Percentiles rank a stretch among this genome's conserved stretches.
phyloP scores from a whole-genome alignment of 2,329 filamentous ascomycete genomes.

The Paracoccidioides lutzii region DNA sequence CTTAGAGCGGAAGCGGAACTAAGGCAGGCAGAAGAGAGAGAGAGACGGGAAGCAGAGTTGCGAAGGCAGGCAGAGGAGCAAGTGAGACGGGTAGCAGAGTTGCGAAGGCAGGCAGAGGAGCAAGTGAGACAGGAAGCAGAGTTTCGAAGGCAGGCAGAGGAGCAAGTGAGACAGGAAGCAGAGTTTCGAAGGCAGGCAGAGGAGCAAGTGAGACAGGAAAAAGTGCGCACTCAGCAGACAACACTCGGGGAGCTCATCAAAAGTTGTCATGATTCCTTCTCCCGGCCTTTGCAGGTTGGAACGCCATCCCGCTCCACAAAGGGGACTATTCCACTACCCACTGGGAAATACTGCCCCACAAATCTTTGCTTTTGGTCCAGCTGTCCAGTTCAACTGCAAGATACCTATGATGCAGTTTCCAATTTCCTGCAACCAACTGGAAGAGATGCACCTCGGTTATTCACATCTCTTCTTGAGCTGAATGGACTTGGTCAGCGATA shows the following conservation, averaged over 20 bases:
- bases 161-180: constrained; percentile 6
- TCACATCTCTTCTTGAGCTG: constrained; percentile 7
- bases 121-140: constrained; percentile 1
- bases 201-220: constrained; percentile 4
- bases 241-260: not conserved
- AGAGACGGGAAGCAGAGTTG: constrained; percentile 6
- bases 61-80: constrained; percentile 8
- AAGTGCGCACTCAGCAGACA: constrained; percentile 2
- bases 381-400: constrained; percentile 5
- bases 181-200: constrained; percentile 7
- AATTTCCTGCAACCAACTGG: constrained; percentile 5
- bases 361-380: constrained; percentile 6
- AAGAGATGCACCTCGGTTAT: constrained; percentile 4
- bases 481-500: constrained; percentile 13
- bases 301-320: constrained; percentile 7
- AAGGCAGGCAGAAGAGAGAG: constrained; percentile 3
- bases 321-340: constrained; percentile 7
- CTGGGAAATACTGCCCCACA: constrained; percentile 9
- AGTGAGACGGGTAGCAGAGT: not conserved
- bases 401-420: constrained; percentile 8
- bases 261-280: constrained; percentile 7
- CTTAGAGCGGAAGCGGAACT: constrained; percentile 8
- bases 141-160: constrained; percentile 2
- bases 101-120: no score
- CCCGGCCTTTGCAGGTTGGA: constrained; percentile 4